These are phyloP conservation scores for Polychytrium aggregatum DNA, from an alignment of 192 early-diverging fungal genomes.

Conservation along the genomic window DNA sequence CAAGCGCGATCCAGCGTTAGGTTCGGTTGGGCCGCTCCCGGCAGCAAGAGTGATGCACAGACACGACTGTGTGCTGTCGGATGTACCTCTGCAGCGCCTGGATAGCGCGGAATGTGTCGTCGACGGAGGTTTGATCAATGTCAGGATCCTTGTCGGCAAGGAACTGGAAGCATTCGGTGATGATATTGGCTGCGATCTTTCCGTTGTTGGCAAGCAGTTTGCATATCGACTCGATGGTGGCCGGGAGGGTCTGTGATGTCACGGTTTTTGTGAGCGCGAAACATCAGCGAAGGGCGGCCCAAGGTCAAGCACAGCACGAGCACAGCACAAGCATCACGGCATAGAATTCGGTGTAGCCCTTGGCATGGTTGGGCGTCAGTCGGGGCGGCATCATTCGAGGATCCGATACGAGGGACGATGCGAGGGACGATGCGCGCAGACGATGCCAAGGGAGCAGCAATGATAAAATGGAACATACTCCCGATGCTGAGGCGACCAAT, in stretches of 20 bases:
- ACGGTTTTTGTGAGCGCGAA: not conserved
- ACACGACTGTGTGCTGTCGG: no score
- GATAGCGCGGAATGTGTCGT: no score
- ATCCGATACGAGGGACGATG: no score
- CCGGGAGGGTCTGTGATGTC: conserved; percentile 16
- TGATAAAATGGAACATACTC: conserved; percentile 7
- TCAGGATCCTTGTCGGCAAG: conserved; percentile 16
- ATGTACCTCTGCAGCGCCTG: no score
- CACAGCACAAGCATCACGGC: no score
- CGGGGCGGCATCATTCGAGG: no score
- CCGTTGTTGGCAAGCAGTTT: conserved; percentile 23
- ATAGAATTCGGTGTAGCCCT: no score
- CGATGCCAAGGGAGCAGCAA: not conserved
- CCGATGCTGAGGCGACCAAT: conserved; percentile 22
- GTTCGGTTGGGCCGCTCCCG: no score
- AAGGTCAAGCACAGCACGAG: not conserved
- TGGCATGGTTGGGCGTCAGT: no score
- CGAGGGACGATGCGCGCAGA: not conserved
- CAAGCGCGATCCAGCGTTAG: no score
- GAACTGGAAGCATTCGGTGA: conserved; percentile 19
- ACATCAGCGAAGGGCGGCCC: not conserved
- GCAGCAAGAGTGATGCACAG: no score
- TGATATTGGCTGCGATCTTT: conserved; percentile 5
- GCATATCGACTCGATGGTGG: conserved; percentile 17
- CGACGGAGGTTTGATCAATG: conserved; percentile 5